Evolutionary conservation across 1,284 basidiomycete species (phyloP).

Genomic region (Fomitopsis palustris): DNA sequence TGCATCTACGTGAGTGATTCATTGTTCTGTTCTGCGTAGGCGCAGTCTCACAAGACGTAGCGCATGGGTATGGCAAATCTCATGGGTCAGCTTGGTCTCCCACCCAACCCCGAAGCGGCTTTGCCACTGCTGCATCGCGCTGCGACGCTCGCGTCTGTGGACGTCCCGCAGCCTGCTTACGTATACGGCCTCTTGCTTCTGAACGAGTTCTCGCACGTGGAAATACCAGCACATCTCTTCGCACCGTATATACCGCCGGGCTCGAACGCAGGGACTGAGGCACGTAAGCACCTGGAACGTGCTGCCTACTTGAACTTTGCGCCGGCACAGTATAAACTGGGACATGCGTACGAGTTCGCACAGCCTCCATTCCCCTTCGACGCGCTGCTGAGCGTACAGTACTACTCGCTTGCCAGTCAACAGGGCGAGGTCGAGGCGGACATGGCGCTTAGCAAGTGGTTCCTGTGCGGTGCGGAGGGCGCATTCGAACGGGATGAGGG

Average conservation of each 20-base stretch:
- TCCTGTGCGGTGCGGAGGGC: constrained; percentile 82
- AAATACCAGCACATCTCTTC: constrained; percentile 52
- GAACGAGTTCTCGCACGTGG: constrained; percentile 66
- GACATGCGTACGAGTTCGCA: constrained; percentile 91
- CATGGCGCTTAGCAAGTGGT: constrained; percentile 96
- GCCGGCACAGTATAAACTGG: constrained; percentile 91
- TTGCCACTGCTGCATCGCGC: constrained; percentile 76
- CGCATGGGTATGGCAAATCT: constrained; percentile 90
- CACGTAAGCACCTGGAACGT: constrained; percentile 65
- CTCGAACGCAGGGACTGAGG: constrained; percentile 39
- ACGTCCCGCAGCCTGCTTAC: constrained; percentile 85
- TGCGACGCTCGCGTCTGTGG: constrained; percentile 70
- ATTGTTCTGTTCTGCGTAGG: not conserved
- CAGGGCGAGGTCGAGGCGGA: constrained; percentile 90
- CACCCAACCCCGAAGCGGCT: constrained; percentile 52
- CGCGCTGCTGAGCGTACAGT: constrained; percentile 87
- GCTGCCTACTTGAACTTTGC: constrained; percentile 86
- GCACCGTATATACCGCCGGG: constrained; percentile 45
- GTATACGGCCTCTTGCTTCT: constrained; percentile 82
- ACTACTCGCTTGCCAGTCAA: constrained; percentile 85
- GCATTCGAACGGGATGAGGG: constrained; percentile 87
- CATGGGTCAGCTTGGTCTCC: constrained; percentile 79
- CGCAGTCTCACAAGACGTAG: constrained; percentile 34
- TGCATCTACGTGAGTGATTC: constrained; percentile 20
- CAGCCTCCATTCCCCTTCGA: constrained; percentile 85